phyloP scores from a whole-genome alignment of 106 monocot genomes.

The Phalaenopsis aphrodite region DNA sequence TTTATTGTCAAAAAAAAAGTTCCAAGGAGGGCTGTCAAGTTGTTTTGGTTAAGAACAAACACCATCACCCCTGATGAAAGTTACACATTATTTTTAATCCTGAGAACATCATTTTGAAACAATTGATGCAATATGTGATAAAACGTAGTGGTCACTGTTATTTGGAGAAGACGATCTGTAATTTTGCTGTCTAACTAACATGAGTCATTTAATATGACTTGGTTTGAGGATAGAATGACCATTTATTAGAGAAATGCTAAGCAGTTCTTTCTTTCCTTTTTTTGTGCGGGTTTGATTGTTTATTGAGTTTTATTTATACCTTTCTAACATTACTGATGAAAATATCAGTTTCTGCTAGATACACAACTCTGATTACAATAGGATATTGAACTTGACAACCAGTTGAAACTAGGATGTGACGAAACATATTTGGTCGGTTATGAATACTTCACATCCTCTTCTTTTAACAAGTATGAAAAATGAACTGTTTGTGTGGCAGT shows the following conservation, averaged over 20 bases:
- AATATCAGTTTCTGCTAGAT: background rate
- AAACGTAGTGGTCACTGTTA: background rate
- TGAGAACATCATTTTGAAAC: background rate
- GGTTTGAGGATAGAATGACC: background rate
- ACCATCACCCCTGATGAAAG: background rate
- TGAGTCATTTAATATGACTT: background rate
- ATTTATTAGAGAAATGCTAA: background rate
- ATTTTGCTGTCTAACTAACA: conserved; percentile 1
- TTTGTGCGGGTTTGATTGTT: background rate
- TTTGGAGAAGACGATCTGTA: background rate
- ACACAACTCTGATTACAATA: background rate
- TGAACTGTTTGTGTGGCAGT: conserved; percentile 36
- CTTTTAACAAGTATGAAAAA: background rate
- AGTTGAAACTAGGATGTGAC: background rate
- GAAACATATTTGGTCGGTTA: background rate
- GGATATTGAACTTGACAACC: background rate
- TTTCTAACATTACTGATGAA: background rate
- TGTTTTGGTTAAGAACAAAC: background rate
- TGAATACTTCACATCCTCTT: background rate
- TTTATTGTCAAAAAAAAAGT: background rate
- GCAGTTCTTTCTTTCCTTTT: background rate
- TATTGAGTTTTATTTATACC: background rate
- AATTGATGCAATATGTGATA: background rate
- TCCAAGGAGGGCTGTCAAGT: background rate
- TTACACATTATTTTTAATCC: background rate